phyloP scores from a whole-genome alignment of 306 rosid species.

The Cucurbita pepo region DNA sequence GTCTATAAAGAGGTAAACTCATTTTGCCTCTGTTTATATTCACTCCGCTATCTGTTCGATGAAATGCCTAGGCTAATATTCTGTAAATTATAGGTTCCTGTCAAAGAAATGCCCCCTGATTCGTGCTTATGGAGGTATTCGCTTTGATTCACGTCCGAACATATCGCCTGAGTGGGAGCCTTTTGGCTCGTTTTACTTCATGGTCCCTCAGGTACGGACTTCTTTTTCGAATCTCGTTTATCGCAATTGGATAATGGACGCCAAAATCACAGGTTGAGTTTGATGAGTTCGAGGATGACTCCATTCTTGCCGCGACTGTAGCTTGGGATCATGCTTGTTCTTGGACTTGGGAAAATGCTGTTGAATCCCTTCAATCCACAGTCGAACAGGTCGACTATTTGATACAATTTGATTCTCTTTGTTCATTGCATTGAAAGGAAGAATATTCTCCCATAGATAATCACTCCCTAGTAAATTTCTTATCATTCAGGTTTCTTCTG shows the following conservation, averaged over 20 bases:
- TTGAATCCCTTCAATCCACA: slow-evolving; percentile 49
- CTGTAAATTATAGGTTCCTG: slow-evolving; percentile 40
- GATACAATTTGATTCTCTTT: background rate
- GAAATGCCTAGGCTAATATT: background rate
- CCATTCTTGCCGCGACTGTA: slow-evolving; percentile 66
- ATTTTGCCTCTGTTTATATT: background rate
- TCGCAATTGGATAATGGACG: slow-evolving; percentile 26
- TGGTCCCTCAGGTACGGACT: slow-evolving; percentile 76
- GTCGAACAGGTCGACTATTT: slow-evolving; percentile 36
- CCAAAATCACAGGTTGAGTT: slow-evolving; percentile 81
- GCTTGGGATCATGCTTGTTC: slow-evolving; percentile 85
- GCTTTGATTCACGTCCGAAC: slow-evolving; percentile 51
- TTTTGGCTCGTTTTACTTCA: slow-evolving; percentile 83
- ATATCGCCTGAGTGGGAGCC: slow-evolving; percentile 73
- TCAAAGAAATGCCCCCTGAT: slow-evolving; percentile 65
- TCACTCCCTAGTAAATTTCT: background rate
- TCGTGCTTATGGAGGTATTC: slow-evolving; percentile 84
- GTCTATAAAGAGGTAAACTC: slow-evolving; percentile 49
- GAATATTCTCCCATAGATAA: background rate
- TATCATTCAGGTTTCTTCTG: slow-evolving; percentile 48
- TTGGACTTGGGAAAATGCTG: slow-evolving; percentile 51
- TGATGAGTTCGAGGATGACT: slow-evolving; percentile 71
- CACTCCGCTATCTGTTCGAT: background rate
- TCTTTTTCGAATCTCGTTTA: slow-evolving; percentile 12
- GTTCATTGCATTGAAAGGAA: background rate